phyloP scores from a whole-genome alignment of 345 rosid species.

The Syzygium aromaticum region DNA sequence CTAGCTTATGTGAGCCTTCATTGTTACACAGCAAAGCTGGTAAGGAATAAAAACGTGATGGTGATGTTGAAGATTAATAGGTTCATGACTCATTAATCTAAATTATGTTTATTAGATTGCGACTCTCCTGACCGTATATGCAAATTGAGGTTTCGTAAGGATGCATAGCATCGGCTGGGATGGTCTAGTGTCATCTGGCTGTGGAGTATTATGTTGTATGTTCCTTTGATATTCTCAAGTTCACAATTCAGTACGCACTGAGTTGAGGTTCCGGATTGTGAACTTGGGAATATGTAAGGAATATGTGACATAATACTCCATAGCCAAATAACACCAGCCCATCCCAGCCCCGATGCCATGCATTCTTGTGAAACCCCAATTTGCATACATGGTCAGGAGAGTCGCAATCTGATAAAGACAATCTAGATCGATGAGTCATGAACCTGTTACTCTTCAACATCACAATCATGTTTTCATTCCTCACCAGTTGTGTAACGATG shows the following conservation, averaged over 20 bases:
- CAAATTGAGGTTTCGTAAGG: constrained; percentile 51
- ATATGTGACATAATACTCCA: too few species aligned
- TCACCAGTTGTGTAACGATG: constrained; percentile 26
- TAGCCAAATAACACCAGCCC: not conserved
- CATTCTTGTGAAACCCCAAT: constrained; percentile 51
- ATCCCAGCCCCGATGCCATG: constrained; percentile 72
- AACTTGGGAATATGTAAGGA: too few species aligned
- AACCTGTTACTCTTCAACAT: not conserved
- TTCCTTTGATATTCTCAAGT: too few species aligned
- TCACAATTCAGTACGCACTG: too few species aligned
- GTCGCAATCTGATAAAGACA: constrained; percentile 44
- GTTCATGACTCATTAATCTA: not conserved
- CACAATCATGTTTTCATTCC: rapidly evolving
- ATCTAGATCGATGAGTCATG: not conserved
- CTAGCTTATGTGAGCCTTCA: constrained; percentile 44
- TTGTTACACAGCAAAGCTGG: constrained; percentile 24
- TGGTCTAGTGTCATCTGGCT: constrained; percentile 5
- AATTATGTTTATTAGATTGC: constrained; percentile 30
- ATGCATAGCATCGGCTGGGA: constrained; percentile 61
- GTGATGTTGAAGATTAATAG: not conserved
- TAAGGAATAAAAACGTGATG: not conserved
- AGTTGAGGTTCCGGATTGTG: not conserved
- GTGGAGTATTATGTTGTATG: too few species aligned
- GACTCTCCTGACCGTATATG: constrained; percentile 65
- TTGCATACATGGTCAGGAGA: constrained; percentile 56